Base-by-base conservation (phyloP, 164 flowering plant genomes). In the Echeveria elegans region DNA sequence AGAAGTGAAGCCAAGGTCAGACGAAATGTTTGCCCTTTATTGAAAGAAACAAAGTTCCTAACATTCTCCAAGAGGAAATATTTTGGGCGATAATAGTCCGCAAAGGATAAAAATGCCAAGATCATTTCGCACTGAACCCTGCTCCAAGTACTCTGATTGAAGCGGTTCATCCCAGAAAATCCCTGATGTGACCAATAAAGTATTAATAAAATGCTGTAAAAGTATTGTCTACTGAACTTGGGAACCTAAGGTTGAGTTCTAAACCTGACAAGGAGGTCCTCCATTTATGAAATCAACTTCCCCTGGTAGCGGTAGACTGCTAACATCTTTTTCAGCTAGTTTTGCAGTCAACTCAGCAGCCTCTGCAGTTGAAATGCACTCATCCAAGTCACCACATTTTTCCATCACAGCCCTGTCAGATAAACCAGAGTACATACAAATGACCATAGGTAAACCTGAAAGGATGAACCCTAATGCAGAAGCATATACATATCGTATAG, bases 121-220 rank as follows among this genome's bases (percentile, higher is more conserved):
- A 94, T 94, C 99, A 94, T 94, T 69, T 94, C 99, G 71, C 96
- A 91, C 34, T 91, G 97, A 53, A 94, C 97, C 73, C 85, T 88
- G 73, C 99, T 94, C 98, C 99, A 94, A 34, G 93, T 80, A 76
- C 96, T 82, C 60, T 85, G 89, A 65, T 83, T 91, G 65, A 94
- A 94, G 68, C 99, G 76, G 61, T 94, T 94, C 97, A 91, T 91
- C 65, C 99, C 96, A 78, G 99, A 94, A 66, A 94, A 94, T 6
- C 97, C 99, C 99, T 91, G 83, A 53, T 61, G 19, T 67, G 1
- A 66, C 5, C 26, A n/a, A 28, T 19, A 47, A 0, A 10, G 47
- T 29, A 32, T 31, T 23, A 1, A 19, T 14, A 21, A 37, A 2
- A 63, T 52, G 23, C 28, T 52, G 28, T 52, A 56, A 18, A 26